Evolutionary conservation across 495 filamentous ascomycete genomes (phyloP).

Genomic region (Choiromyces venosus): DNA sequence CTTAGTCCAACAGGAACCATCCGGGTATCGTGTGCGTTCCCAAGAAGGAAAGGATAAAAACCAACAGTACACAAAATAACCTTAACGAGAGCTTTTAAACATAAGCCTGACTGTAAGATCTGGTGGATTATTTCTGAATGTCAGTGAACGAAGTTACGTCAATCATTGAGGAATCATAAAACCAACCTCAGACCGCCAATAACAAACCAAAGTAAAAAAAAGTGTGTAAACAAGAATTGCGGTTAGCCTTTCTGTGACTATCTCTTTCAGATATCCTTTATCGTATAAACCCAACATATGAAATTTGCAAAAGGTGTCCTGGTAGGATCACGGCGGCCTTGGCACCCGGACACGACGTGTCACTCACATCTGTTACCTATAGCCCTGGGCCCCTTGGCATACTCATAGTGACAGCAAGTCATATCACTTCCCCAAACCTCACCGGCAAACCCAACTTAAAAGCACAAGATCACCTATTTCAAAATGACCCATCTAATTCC

Average conservation of each 20-base stretch:
- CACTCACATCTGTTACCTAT: neutral
- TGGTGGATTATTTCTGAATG: neutral
- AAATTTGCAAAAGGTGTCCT: neutral
- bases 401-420: neutral
- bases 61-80: neutral
- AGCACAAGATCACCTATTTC: neutral
- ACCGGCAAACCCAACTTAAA: neutral
- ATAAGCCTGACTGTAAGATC: neutral
- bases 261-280: neutral
- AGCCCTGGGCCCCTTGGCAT: neutral
- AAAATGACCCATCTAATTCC: neutral
- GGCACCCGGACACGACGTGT: neutral
- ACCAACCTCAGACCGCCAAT: neutral
- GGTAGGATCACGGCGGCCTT: neutral
- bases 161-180: neutral
- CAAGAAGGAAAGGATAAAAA: neutral
- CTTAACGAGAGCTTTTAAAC: neutral
- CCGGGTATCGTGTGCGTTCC: neutral
- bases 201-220: neutral
- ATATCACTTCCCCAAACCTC: neutral
- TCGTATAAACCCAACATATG: neutral
- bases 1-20: neutral
- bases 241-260: neutral
- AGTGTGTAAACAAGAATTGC: neutral
- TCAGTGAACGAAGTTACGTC: neutral